Evolutionary conservation across 2,329 filamentous ascomycete species (phyloP), one percentile per base, ranked within the genome.

Genomic region (Colletotrichum abscissum): DNA sequence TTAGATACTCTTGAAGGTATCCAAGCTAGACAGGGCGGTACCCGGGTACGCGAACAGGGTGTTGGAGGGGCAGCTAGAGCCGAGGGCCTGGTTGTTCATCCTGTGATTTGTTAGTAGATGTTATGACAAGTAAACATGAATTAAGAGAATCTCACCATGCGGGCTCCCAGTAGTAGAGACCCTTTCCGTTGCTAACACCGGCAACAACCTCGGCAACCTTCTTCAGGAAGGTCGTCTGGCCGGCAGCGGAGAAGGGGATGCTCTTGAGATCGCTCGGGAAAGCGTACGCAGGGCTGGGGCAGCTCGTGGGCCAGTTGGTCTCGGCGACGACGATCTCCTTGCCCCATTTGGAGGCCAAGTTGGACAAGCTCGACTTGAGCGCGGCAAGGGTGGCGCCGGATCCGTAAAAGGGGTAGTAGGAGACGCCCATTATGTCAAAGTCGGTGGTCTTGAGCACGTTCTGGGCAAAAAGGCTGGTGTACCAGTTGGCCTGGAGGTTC

Each of bases 161-260:
- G 0, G 92, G 92, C 79, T 95, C 92, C 92, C 92, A 94, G 76
- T 94, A 94, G 74, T 92, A 94, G 8, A 94, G 57, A 0, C 92
- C 93, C 33, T 84, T 81, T 0, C 91, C 91, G 1, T 87, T 86
- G 1, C 81, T 84, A 0, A 90, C 87, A 1, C 82, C 86, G 1
- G 84, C 82, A 0, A 94, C 87, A 1, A 90, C 83, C 1, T 83
- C 83, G 0, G 91, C 91, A 22, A 94, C 86, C 70, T 88, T 82
- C 80, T 89, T 84, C 66, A 94, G 81, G 81, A 91, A 94, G 2
- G 84, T 86, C 1, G 83, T 82, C 84, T 94, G 93, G 0, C 93
- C 93, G 0, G 85, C 89, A 0, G 86, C 88, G 3, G 88, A 90
- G 76, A 92, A 90, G 0, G 92, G 90, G 69, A 94, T 92, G 67